A percentile compares a stretch with the other conserved stretches of the same genome.
Conservation (phyloP, 192 early-diverging fungal genomes). For the Phycomyces blakesleeanus region DNA sequence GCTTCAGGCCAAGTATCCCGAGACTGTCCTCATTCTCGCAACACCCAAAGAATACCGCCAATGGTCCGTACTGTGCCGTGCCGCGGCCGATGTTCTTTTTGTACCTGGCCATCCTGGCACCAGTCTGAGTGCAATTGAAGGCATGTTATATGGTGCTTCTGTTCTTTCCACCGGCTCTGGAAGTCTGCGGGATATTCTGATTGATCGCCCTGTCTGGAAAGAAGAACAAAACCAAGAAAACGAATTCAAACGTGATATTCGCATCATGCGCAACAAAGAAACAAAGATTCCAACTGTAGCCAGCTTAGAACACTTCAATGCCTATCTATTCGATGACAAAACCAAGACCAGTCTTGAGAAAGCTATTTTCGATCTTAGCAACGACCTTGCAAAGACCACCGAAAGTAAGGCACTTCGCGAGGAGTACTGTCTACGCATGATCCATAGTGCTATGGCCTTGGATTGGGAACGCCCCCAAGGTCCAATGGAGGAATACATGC, state of each 20-base stretch:
- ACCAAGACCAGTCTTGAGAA: conserved; percentile 11
- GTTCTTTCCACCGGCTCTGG: conserved; percentile 47
- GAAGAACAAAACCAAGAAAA: no score
- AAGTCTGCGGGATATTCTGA: conserved; percentile 46
- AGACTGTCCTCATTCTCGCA: conserved; percentile 32
- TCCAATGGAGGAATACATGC: conserved; percentile 46
- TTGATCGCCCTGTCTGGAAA: conserved; percentile 36
- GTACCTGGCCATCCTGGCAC: conserved; percentile 35
- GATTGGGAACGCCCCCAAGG: conserved; percentile 47
- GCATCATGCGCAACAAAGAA: not conserved
- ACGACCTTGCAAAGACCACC: conserved; percentile 27
- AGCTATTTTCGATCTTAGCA: conserved; percentile 38
- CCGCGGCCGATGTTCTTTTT: conserved; percentile 50
- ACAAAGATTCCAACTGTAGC: conserved; percentile 21
- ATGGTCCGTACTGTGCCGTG: conserved; percentile 46
- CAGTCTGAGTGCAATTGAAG: conserved; percentile 45
- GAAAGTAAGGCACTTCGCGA: conserved; percentile 35
- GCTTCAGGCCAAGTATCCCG: conserved; percentile 13
- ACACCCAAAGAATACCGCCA: conserved; percentile 41
- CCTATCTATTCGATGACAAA: conserved; percentile 34
- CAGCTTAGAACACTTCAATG: conserved; percentile 38
- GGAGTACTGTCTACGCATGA: conserved; percentile 41
- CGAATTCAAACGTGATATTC: not conserved
- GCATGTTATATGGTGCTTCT: conserved; percentile 47
- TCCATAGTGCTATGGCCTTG: conserved; percentile 42